These are phyloP conservation scores for Lipomyces sp. DNA, from an alignment of 805 yeast species.

Conservation along the genomic window DNA sequence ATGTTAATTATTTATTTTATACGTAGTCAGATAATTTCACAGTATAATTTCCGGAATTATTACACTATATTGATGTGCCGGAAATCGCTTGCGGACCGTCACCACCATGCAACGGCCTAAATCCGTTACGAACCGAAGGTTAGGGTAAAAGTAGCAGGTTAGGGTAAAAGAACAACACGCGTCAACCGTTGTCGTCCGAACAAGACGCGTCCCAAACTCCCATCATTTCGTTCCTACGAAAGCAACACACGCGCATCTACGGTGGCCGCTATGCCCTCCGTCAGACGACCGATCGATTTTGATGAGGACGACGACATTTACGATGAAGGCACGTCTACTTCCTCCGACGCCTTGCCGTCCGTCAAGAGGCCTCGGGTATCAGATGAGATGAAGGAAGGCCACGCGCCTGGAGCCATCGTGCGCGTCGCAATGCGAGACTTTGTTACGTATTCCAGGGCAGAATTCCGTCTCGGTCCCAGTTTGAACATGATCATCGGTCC, in stretches of 20 bases:
- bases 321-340: neutral
- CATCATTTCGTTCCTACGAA: neutral
- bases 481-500: slow-evolving; percentile 95
- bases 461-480: slow-evolving; percentile 75
- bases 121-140: too few relatives aligned
- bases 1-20: too few relatives aligned
- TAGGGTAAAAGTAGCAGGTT: neutral
- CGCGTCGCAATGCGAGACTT: slow-evolving; percentile 62
- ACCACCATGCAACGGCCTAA: too few relatives aligned
- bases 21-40: too few relatives aligned
- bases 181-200: too few relatives aligned
- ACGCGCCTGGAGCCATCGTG: slow-evolving; percentile 56
- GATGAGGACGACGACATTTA: slow-evolving; percentile 2
- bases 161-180: neutral
- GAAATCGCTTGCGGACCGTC: too few relatives aligned
- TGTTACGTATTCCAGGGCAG: slow-evolving; percentile 66
- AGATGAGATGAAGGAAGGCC: neutral
- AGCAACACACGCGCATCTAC: neutral
- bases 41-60: too few relatives aligned
- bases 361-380: neutral
- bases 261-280: neutral
- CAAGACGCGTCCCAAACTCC: neutral
- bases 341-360: neutral
- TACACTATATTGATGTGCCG: too few relatives aligned
- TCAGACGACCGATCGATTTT: neutral